Percentiles rank a stretch among this genome's conserved stretches.
Conservation (phyloP, 2,329 filamentous ascomycete species). For the Fusarium coicis region DNA sequence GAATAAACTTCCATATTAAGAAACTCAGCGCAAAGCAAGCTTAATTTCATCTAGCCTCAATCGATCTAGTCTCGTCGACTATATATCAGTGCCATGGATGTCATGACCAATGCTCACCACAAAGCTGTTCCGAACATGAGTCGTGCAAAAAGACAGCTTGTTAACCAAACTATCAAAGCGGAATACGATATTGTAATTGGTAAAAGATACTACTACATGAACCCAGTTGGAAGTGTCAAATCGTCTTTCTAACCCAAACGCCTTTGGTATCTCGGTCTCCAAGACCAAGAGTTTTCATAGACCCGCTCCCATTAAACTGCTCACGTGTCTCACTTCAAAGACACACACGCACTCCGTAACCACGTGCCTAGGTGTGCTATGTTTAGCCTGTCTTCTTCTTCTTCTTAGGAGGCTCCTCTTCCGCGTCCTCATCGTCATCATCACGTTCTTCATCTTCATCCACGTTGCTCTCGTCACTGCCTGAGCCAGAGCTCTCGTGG, state of each 20-base stretch:
- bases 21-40: neutral
- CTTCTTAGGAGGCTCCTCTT: conserved; percentile 61
- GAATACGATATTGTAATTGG: neutral
- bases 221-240: conserved; percentile 17
- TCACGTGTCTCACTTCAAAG: neutral
- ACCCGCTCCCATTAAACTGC: conserved; percentile 34
- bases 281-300: conserved; percentile 29
- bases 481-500: conserved; percentile 85
- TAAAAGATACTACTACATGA: conserved; percentile 22
- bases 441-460: conserved; percentile 58
- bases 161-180: neutral
- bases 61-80: neutral
- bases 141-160: neutral
- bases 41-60: conserved; percentile 3
- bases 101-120: conserved; percentile 12
- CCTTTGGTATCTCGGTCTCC: conserved; percentile 38
- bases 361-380: neutral
- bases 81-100: neutral
- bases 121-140: conserved; percentile 4
- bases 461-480: conserved; percentile 65
- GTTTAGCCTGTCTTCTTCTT: conserved; percentile 56
- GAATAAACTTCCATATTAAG: neutral
- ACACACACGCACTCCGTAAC: neutral
- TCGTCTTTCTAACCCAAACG: conserved; percentile 46
- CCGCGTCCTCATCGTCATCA: conserved; percentile 54